Conservation (phyloP, 257 asterid genomes). For the Osmanthus fragrans region DNA sequence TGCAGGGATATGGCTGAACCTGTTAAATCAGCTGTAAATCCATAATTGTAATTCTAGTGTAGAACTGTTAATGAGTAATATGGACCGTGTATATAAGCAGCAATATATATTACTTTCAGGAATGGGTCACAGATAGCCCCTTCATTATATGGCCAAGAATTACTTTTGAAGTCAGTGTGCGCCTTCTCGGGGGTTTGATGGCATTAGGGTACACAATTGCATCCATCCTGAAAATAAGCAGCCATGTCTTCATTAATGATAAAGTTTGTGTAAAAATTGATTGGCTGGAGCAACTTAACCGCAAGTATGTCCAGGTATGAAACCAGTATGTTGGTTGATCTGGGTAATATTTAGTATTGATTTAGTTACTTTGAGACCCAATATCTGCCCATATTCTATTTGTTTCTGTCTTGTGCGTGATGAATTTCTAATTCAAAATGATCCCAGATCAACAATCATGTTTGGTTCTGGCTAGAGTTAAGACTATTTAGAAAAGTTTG, state of each 20-base stretch:
- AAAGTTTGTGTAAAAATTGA: slow-evolving; percentile 81
- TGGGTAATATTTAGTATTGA: neutral
- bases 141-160: slow-evolving; percentile 97
- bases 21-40: slow-evolving; percentile 3
- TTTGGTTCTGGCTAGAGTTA: slow-evolving; percentile 17
- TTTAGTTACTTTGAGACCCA: neutral
- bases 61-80: slow-evolving; percentile 1
- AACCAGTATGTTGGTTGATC: slow-evolving; percentile 10
- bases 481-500: neutral
- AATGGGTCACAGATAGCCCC: slow-evolving; percentile 95
- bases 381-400: neutral
- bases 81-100: slow-evolving; percentile 19
- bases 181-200: slow-evolving; percentile 99
- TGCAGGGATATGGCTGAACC: slow-evolving; percentile 12
- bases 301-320: slow-evolving; percentile 83
- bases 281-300: slow-evolving; percentile 98
- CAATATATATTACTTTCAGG: slow-evolving; percentile 54
- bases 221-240: slow-evolving; percentile 90
- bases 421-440: slow-evolving; percentile 6
- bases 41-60: neutral
- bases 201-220: slow-evolving; percentile 97
- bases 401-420: neutral
- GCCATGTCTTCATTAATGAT: slow-evolving; percentile 78
- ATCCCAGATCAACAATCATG: neutral
- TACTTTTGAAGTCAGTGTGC: slow-evolving; percentile 96